Evolutionary conservation across 768 basidiomycete genomes (phyloP).

Genomic region (Mycena epipterygia): DNA sequence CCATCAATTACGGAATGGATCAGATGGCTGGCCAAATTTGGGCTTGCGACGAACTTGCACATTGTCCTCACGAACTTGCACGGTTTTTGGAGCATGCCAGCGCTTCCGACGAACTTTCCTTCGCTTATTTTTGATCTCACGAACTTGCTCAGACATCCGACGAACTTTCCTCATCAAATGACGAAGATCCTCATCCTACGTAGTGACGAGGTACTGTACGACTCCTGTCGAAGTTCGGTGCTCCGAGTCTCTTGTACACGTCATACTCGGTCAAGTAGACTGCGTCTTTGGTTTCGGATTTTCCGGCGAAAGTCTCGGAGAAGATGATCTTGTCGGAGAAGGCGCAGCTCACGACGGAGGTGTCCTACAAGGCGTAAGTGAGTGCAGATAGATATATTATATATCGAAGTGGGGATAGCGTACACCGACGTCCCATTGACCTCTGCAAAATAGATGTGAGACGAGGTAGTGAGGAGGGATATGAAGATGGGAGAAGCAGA

Average conservation of each 20-base stretch:
- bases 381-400: no score
- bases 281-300: conserved; percentile 66
- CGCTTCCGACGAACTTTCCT: not conserved
- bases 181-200: no score
- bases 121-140: not conserved
- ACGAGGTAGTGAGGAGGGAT: not conserved
- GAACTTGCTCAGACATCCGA: no score
- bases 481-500: not conserved
- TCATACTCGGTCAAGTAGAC: conserved; percentile 76
- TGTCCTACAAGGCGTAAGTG: conserved; percentile 58
- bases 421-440: conserved; percentile 96
- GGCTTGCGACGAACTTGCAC: not conserved
- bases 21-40: not conserved
- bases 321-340: conserved; percentile 87
- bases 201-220: no score
- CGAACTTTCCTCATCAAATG: no score
- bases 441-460: conserved; percentile 42
- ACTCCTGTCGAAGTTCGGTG: no score
- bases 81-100: not conserved
- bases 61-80: not conserved
- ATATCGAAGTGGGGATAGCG: no score
- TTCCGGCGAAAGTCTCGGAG: conserved; percentile 70
- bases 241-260: conserved; percentile 82
- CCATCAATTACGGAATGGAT: conserved; percentile 1
- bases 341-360: conserved; percentile 84